These are phyloP conservation scores for Periconia sp. DNA, from an alignment of 2,329 filamentous ascomycete species.

Conservation along the genomic window DNA sequence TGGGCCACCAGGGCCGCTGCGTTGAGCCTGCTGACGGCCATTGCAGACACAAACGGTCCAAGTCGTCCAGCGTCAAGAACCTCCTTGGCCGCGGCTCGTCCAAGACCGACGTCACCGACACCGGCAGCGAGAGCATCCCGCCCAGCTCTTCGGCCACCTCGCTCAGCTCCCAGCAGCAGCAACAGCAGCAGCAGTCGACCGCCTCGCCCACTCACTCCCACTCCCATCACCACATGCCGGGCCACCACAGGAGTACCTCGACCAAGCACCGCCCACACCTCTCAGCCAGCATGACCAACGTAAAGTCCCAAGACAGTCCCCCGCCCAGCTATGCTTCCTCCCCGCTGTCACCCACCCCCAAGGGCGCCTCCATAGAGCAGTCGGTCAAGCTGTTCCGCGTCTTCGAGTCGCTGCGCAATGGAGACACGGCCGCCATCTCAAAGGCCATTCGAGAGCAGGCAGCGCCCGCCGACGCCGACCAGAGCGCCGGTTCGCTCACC, in stretches of 20 bases:
- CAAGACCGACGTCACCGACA: conserved; percentile 36
- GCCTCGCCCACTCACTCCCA: conserved; percentile 14
- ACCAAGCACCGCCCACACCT: conserved; percentile 33
- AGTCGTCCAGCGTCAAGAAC: conserved; percentile 45
- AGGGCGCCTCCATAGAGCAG: conserved; percentile 73
- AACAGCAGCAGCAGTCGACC: conserved; percentile 24
- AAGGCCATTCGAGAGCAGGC: conserved; percentile 76
- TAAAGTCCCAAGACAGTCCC: conserved; percentile 23
- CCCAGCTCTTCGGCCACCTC: conserved; percentile 30
- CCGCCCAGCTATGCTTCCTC: conserved; percentile 24
- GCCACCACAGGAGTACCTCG: conserved; percentile 36
- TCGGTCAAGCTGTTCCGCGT: conserved; percentile 93
- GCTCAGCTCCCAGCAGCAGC: conserved; percentile 34
- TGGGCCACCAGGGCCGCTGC: too few relatives aligned
- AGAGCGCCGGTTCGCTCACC: conserved; percentile 57
- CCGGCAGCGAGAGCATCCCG: conserved; percentile 21
- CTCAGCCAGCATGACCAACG: conserved; percentile 37
- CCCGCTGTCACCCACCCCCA: conserved; percentile 36
- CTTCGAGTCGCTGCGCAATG: conserved; percentile 88
- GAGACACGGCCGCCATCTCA: conserved; percentile 88
- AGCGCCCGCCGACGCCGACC: conserved; percentile 51
- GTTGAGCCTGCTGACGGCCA: neutral
- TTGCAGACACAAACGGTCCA: conserved; percentile 51
- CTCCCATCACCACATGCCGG: conserved; percentile 15
- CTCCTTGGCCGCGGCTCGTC: conserved; percentile 44